Evolutionary conservation across 805 yeast species (phyloP).

Genomic region (Nematodospora valgi): DNA sequence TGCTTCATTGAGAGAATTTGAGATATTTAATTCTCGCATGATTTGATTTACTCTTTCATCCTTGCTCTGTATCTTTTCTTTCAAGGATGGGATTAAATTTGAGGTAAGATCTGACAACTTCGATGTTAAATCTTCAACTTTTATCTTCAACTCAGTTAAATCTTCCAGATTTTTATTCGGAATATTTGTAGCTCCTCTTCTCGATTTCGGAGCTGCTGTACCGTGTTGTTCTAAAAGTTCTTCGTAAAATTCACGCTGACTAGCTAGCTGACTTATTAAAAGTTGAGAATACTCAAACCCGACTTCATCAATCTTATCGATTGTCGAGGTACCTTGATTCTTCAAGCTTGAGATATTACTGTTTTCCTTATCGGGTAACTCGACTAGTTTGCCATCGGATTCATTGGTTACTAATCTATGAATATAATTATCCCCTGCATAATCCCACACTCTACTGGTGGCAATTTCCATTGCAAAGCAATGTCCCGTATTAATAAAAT

Average conservation of each 20-base stretch:
- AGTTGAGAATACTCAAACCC: constrained; percentile 80
- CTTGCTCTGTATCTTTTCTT: constrained; percentile 25
- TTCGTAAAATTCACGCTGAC: constrained; percentile 83
- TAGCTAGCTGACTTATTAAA: constrained; percentile 74
- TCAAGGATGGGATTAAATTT: constrained; percentile 30
- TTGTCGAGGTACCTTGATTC: constrained; percentile 9
- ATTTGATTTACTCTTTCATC: constrained; percentile 27
- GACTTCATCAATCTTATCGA: constrained; percentile 49
- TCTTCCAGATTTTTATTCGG: too few species aligned
- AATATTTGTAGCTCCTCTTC: constrained; percentile 18
- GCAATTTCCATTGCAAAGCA: constrained; percentile 87
- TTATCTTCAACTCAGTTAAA: constrained; percentile 22
- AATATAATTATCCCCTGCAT: constrained; percentile 86
- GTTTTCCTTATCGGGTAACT: constrained; percentile 44
- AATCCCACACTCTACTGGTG: constrained; percentile 92
- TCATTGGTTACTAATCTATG: constrained; percentile 83
- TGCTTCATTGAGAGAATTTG: constrained; percentile 35
- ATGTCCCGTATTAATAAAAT: constrained; percentile 73
- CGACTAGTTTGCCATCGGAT: constrained; percentile 86
- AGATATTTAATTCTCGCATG: constrained; percentile 28
- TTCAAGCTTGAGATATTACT: too few species aligned
- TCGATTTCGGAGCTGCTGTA: constrained; percentile 13
- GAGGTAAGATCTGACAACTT: constrained; percentile 22
- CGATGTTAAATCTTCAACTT: constrained; percentile 25
- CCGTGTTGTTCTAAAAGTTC: constrained; percentile 24